phyloP scores from a whole-genome alignment of 2,329 filamentous ascomycete species.

The Scedosporium boydii region DNA sequence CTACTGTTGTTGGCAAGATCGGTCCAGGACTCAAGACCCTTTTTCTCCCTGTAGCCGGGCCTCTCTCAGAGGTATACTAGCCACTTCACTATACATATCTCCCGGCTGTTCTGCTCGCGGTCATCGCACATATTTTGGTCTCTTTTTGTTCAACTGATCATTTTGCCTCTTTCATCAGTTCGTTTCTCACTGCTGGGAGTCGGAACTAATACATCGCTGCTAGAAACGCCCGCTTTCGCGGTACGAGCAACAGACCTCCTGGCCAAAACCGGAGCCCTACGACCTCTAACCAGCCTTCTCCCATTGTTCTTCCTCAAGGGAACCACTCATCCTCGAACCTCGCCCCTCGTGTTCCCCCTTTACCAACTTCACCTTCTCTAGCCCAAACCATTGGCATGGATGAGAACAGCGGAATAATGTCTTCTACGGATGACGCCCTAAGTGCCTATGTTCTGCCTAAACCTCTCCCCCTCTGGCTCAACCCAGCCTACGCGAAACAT shows the following conservation, averaged over 20 bases:
- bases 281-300: slow-evolving; percentile 36
- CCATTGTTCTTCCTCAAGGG: slow-evolving; percentile 37
- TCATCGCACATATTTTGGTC: slow-evolving; percentile 37
- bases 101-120: slow-evolving; percentile 27
- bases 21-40: neutral
- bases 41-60: neutral
- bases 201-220: slow-evolving; percentile 3
- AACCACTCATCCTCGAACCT: slow-evolving; percentile 41
- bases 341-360: slow-evolving; percentile 46
- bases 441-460: slow-evolving; percentile 55
- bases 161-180: slow-evolving; percentile 37
- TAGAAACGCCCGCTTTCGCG: slow-evolving; percentile 51
- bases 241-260: slow-evolving; percentile 39
- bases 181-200: slow-evolving; percentile 1
- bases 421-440: slow-evolving; percentile 44
- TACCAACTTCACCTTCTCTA: slow-evolving; percentile 55
- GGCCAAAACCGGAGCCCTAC: slow-evolving; percentile 43
- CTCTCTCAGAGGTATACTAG: neutral
- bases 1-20: neutral
- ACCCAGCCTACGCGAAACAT: slow-evolving; percentile 65
- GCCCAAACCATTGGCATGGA: slow-evolving; percentile 61
- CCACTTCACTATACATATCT: neutral
- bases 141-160: slow-evolving; percentile 28
- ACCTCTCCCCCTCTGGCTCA: slow-evolving; percentile 64
- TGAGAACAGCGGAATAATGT: slow-evolving; percentile 39